A percentile compares a stretch with the other conserved stretches of the same genome.
Conservation (phyloP, 768 basidiomycete species). For the Leccinum ochraceum region DNA sequence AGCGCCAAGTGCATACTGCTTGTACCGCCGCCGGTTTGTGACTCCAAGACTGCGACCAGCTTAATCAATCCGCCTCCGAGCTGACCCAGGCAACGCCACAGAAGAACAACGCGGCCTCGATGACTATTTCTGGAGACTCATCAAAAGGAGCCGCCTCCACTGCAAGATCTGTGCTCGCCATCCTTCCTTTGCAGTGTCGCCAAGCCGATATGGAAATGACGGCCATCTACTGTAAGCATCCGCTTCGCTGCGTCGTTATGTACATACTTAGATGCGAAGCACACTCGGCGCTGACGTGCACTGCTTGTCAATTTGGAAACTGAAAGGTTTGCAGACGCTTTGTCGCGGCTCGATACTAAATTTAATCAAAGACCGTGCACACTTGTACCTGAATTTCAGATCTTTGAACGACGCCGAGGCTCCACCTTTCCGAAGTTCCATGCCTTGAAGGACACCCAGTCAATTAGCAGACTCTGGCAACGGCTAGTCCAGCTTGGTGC, state of each 20-base stretch:
- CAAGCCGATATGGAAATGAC: neutral
- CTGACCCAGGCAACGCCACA: too few species aligned
- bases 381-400: neutral
- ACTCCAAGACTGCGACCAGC: neutral
- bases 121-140: neutral
- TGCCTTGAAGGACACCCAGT: too few species aligned
- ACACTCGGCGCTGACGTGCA: neutral
- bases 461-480: too few species aligned
- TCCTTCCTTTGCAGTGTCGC: neutral
- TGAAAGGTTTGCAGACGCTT: neutral
- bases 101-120: neutral
- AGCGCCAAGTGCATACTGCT: neutral
- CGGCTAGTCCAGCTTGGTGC: too few species aligned
- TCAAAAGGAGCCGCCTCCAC: neutral
- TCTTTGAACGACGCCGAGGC: neutral
- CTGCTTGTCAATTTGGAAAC: neutral
- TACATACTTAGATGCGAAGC: too few species aligned
- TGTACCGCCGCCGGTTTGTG: neutral
- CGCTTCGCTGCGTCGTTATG: too few species aligned
- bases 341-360: neutral
- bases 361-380: neutral
- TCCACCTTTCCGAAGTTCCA: too few species aligned
- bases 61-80: too few species aligned
- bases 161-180: neutral
- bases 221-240: neutral